Evolutionary conservation across 2,329 filamentous ascomycete genomes (phyloP), one percentile per base, ranked within the genome.

Genomic region (Rhexocercosporidium sp.): DNA sequence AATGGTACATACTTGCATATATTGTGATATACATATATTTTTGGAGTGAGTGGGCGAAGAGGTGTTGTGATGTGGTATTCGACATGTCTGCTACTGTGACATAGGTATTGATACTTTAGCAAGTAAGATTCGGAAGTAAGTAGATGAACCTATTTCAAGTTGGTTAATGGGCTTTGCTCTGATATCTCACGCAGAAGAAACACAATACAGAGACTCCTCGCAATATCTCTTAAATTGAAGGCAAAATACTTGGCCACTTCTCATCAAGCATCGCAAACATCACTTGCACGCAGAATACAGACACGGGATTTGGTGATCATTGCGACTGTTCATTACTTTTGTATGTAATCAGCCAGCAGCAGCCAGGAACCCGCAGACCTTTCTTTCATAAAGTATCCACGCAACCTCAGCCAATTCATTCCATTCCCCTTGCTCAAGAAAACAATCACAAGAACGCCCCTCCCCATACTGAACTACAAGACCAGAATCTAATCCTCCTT

Each of bases 401-500:
- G 46, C 18, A 54, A 41, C 25, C 47, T 39, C 47, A 62, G 49
- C 49, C 37, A 20, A 41, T 27, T 56, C 25, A 41, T 39, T 31
- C 49, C 61, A 54, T 47, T 46, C 59, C 64, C 59, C 37, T 46
- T 31, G 44, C 49, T 51, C 54, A 69, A 66, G 59, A 66, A 62
- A 60, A 64, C 25, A 66, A 66, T 64, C 59, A 66, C 37, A 46
- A 65, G 68, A 67, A 66, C 60, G 56, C 69, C 69, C 62, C 57
- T 18, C 56, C 46, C 29, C 27, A 14, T 31, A 53, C 49, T 53
- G 49, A 51, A 53, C 44, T 62, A 66, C 67, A 70, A 68, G 34
- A 62, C 56, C 68, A 66, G 66, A 69, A 65, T 78, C 79, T 85
- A 86, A 73, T 84, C 79, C 78, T 86, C 83, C 76, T 81, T 76